These are phyloP conservation scores for Esteya vermicola DNA, from an alignment of 2,329 filamentous ascomycete species.

Conservation along the genomic window DNA sequence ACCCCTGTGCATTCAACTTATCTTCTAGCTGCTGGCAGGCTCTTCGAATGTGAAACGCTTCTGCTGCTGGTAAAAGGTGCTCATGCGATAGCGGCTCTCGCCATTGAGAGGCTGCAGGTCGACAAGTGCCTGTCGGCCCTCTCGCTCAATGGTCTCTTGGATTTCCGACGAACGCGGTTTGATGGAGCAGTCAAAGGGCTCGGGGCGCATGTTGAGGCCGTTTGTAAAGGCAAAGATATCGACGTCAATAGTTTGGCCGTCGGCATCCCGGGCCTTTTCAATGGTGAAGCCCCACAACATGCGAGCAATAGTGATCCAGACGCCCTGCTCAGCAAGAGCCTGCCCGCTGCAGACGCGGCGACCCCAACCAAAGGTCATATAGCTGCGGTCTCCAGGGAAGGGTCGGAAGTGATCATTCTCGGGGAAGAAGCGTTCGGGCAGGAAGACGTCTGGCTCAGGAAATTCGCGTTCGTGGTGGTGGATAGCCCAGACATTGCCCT, in stretches of 20 bases:
- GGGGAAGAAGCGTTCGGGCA: slow-evolving; percentile 25
- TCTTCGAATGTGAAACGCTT: slow-evolving; percentile 13
- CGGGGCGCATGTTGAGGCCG: slow-evolving; percentile 43
- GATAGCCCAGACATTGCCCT: slow-evolving; percentile 37
- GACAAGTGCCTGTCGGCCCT: slow-evolving; percentile 35
- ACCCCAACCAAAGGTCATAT: slow-evolving; percentile 44
- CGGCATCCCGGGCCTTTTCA: slow-evolving; percentile 19
- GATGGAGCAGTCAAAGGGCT: slow-evolving; percentile 39
- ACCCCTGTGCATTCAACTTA: too few relatives aligned
- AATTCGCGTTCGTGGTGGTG: slow-evolving; percentile 31
- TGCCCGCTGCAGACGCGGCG: slow-evolving; percentile 38
- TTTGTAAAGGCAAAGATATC: slow-evolving; percentile 41
- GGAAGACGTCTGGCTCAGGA: slow-evolving; percentile 29
- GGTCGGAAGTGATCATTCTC: slow-evolving; percentile 24
- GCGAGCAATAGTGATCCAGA: slow-evolving; percentile 42
- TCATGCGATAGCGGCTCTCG: slow-evolving; percentile 43
- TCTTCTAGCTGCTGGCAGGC: too few relatives aligned
- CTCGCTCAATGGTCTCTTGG: slow-evolving; percentile 31
- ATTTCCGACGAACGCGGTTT: slow-evolving; percentile 33
- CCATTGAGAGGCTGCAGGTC: slow-evolving; percentile 38
- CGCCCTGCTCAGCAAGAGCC: slow-evolving; percentile 43
- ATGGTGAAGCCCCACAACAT: slow-evolving; percentile 44
- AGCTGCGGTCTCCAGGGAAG: slow-evolving; percentile 32
- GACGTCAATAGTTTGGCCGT: slow-evolving; percentile 28
- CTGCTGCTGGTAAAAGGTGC: slow-evolving; percentile 29